Conservation (phyloP, 2,329 filamentous ascomycete species). For the Blumeria hordei region DNA sequence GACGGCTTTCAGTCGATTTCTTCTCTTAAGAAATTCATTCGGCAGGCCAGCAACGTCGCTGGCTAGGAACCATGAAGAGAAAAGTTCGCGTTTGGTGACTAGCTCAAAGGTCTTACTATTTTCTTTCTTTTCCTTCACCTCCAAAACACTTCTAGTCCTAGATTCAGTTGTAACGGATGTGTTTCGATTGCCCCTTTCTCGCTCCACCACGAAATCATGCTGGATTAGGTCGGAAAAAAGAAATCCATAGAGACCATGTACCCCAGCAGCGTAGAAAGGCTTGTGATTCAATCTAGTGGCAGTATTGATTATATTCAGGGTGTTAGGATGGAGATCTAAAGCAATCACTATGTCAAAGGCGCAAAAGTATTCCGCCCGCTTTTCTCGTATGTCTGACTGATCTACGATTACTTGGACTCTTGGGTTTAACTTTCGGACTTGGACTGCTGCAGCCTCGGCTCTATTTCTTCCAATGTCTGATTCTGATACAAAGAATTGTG, state of each 20-base stretch:
- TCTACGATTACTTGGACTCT: constrained; percentile 57
- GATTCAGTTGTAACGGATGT: constrained; percentile 41
- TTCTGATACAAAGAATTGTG: constrained; percentile 55
- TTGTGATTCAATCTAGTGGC: constrained; percentile 54
- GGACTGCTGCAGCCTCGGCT: constrained; percentile 53
- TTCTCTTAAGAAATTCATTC: constrained; percentile 42
- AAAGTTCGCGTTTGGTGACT: constrained; percentile 77
- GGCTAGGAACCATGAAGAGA: constrained; percentile 69
- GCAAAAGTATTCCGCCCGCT: constrained; percentile 50
- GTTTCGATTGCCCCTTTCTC: constrained; percentile 53
- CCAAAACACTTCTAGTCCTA: constrained; percentile 50
- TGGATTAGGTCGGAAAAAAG: constrained; percentile 82
- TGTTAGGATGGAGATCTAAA: constrained; percentile 58
- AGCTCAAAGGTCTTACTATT: constrained; percentile 52
- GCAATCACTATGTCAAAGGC: constrained; percentile 71
- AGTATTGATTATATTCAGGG: constrained; percentile 60
- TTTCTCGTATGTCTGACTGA: constrained; percentile 37
- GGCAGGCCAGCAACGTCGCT: constrained; percentile 51
- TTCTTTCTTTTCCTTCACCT: constrained; percentile 45
- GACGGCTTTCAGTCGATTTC: constrained; percentile 49
- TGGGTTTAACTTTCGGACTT: constrained; percentile 70
- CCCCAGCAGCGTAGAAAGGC: constrained; percentile 71
- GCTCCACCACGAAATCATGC: constrained; percentile 75
- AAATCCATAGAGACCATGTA: constrained; percentile 82
- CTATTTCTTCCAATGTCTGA: constrained; percentile 60